Evolutionary conservation across 1,284 basidiomycete genomes (phyloP).

Genomic region (Macrocystidia cucumis): DNA sequence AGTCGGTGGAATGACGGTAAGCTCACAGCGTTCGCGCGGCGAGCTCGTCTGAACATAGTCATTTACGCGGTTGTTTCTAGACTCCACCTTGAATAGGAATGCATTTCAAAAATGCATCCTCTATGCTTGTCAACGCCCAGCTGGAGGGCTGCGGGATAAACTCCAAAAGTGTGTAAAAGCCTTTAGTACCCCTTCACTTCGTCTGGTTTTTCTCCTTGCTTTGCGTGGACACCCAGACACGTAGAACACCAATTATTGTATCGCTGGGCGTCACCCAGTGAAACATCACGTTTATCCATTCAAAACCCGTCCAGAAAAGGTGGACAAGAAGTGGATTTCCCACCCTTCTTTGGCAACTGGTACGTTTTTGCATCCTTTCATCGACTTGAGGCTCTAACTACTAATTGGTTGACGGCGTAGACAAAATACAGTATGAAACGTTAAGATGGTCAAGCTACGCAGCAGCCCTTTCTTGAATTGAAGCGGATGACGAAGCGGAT

Average conservation of each 20-base stretch:
- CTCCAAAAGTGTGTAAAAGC: slow-evolving; percentile 73
- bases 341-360: no score
- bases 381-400: no score
- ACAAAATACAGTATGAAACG: slow-evolving; percentile 14
- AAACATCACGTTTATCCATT: slow-evolving; percentile 71
- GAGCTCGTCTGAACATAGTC: slow-evolving; percentile 2
- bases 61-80: slow-evolving; percentile 21
- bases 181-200: no score
- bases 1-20: slow-evolving; percentile 85
- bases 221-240: slow-evolving; percentile 62
- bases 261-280: slow-evolving; percentile 82
- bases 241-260: slow-evolving; percentile 89
- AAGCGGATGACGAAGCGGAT: slow-evolving; percentile 59
- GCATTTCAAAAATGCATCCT: slow-evolving; percentile 89
- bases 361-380: no score
- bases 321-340: slow-evolving; percentile 36
- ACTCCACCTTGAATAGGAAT: slow-evolving; percentile 43
- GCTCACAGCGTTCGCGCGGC: slow-evolving; percentile 16
- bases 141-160: slow-evolving; percentile 90
- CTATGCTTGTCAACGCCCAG: slow-evolving; percentile 76
- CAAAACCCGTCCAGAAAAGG: slow-evolving; percentile 28
- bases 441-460: slow-evolving; percentile 51
- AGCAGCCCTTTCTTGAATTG: slow-evolving; percentile 65
- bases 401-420: background rate
- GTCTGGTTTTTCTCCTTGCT: no score